Evolutionary conservation across 305 asterid species (phyloP), one percentile per base, ranked within the genome.

Genomic region (Plantago coronopus): DNA sequence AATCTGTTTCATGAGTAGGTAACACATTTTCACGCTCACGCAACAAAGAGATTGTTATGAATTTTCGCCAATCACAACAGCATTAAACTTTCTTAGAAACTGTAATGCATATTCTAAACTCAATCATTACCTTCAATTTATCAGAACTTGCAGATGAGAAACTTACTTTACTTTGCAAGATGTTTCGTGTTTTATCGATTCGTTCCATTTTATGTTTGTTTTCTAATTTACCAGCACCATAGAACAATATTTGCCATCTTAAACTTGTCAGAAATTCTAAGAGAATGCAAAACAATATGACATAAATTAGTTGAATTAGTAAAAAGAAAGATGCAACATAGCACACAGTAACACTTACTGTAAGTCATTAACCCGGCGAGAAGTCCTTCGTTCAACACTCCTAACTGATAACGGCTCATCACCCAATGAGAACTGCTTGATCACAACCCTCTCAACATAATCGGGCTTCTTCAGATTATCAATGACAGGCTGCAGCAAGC

Each of bases 391-490:
- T 61, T 91, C 97, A 0, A 91, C 97, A 20, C 94, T 91, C 81
- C 97, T 76, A 48, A 91, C 97, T 0, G 97, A 91, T 74, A 91
- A 78, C 6, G 97, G 96, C 74, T 91, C 97, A 17, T 85, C 94
- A 57, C 97, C 97, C 38, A 91, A 59, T 0, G 96, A 88, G 69
- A 91, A 91, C 76, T 91, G 96, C 79, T 91, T 88, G 64, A 91
- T 86, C 81, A 82, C 96, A 59, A 91, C 96, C 84, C 95, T 85
- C 81, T 81, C 67, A 57, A 91, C 97, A 68, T 91, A 91, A 78
- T 91, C 96, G 20, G 97, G 96, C 73, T 91, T 91, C 83, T 79
- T 77, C 29, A 91, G 81, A 78, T 91, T 66, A 74, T 91, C 97
- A 73, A 91, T 91, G 46, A 91, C 97, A 54, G 97, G 97, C 76